Percentiles rank a stretch among this genome's conserved stretches.
These are phyloP conservation scores for Lichtheimia ornata DNA, from an alignment of 371 early-diverging fungal species.

Conservation along the genomic window DNA sequence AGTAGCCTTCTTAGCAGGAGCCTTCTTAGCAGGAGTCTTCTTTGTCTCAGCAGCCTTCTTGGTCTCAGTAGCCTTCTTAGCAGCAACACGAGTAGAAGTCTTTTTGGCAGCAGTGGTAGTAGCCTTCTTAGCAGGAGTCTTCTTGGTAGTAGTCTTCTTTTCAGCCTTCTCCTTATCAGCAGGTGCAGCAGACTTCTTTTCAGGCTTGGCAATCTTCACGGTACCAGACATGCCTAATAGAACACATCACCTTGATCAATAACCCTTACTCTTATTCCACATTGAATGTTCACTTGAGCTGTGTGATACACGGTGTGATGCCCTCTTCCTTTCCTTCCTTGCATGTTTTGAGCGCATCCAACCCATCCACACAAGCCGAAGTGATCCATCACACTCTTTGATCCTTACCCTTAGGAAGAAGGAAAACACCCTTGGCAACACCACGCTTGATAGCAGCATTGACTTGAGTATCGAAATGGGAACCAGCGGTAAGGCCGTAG, in stretches of 20 bases:
- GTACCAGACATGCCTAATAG: constrained; percentile 60
- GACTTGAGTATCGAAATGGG: constrained; percentile 64
- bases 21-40: constrained; percentile 45
- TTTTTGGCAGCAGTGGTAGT: constrained; percentile 30
- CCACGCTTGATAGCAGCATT: constrained; percentile 80
- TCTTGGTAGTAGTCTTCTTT: constrained; percentile 49
- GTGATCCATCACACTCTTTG: not conserved
- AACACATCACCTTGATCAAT: not conserved
- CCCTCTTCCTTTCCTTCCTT: not conserved
- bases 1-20: constrained; percentile 48
- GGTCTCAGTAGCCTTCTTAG: constrained; percentile 56
- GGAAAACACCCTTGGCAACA: constrained; percentile 63
- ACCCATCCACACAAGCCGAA: too few relatives aligned
- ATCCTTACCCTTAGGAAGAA: constrained; percentile 69
- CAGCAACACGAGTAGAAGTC: constrained; percentile 50
- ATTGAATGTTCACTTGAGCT: too few relatives aligned
- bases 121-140: constrained; percentile 48
- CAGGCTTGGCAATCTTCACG: constrained; percentile 71
- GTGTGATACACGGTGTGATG: too few relatives aligned
- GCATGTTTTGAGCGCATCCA: not conserved
- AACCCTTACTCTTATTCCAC: too few relatives aligned
- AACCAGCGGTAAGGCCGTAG: constrained; percentile 56
- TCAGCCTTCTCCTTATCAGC: constrained; percentile 51
- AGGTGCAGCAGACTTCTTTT: constrained; percentile 19
- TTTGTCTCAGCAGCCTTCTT: constrained; percentile 48